Percentiles rank a stretch among this genome's conserved stretches.
phyloP scores from a whole-genome alignment of 345 rosid species.

The Hevea brasiliensis region DNA sequence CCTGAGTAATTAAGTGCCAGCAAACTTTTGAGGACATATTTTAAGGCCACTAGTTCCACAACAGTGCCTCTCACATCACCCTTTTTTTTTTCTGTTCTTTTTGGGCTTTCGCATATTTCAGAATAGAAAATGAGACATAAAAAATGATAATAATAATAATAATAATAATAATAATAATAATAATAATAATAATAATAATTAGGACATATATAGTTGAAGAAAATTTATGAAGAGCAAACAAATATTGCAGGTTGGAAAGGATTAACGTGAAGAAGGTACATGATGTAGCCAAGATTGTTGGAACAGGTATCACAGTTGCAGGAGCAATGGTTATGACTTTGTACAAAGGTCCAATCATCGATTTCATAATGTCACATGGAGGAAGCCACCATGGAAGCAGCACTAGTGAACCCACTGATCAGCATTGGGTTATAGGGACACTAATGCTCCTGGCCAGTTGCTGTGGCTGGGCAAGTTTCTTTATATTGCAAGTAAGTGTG shows the following conservation, averaged over 20 bases:
- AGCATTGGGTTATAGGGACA: conserved; percentile 68
- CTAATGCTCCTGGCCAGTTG: conserved; percentile 61
- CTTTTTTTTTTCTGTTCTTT: too few species aligned
- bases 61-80: not conserved
- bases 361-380: conserved; percentile 43
- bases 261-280: conserved; percentile 56
- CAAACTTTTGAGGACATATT: too few species aligned
- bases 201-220: too few species aligned
- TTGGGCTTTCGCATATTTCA: too few species aligned
- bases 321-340: conserved; percentile 98
- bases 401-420: conserved; percentile 32
- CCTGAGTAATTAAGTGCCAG: not conserved
- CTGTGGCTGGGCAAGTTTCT: conserved; percentile 72
- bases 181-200: too few species aligned
- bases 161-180: too few species aligned
- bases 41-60: not conserved
- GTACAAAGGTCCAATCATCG: conserved; percentile 77
- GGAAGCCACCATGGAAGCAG: conserved; percentile 28
- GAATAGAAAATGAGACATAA: too few species aligned
- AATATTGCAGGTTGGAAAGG: conserved; percentile 57
- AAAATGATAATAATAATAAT: too few species aligned
- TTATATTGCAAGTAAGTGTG: conserved; percentile 70
- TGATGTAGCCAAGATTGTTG: conserved; percentile 71
- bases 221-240: too few species aligned
- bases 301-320: conserved; percentile 64